phyloP scores from a whole-genome alignment of 1,284 basidiomycete genomes.

The Cutaneotrichosporon dermatis region DNA sequence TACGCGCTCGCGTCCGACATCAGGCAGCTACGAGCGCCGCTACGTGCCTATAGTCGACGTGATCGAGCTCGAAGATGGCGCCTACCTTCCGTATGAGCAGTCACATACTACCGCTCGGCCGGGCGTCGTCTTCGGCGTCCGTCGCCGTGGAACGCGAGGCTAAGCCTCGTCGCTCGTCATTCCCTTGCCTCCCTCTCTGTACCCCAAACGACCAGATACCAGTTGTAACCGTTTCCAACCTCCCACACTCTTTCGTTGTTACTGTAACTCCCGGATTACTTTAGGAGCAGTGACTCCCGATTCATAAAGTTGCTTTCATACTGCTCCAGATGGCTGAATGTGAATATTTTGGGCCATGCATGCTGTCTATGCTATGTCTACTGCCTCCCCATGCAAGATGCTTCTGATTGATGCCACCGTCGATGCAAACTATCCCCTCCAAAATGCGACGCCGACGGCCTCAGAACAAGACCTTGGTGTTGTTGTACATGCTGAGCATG shows the following conservation, averaged over 20 bases:
- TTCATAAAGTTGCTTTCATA: no score
- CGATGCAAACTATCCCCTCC: no score
- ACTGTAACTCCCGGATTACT: no score
- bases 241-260: not conserved
- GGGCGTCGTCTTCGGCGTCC: conserved; percentile 25
- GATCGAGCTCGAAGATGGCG: conserved; percentile 10
- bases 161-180: no score
- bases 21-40: conserved; percentile 9
- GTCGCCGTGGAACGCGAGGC: conserved; percentile 13
- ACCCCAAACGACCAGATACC: no score
- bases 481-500: conserved; percentile 47
- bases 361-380: conserved; percentile 3
- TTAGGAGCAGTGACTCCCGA: no score
- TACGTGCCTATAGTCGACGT: conserved; percentile 19
- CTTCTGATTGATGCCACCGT: not conserved
- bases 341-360: conserved; percentile 1
- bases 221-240: not conserved
- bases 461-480: conserved; percentile 49
- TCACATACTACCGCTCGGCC: conserved; percentile 19
- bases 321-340: no score
- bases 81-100: conserved; percentile 2
- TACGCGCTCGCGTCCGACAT: not conserved
- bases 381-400: not conserved
- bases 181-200: no score
- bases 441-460: no score